Conservation (phyloP, 2,329 filamentous ascomycete species). For the Monilinia aucupariae region DNA sequence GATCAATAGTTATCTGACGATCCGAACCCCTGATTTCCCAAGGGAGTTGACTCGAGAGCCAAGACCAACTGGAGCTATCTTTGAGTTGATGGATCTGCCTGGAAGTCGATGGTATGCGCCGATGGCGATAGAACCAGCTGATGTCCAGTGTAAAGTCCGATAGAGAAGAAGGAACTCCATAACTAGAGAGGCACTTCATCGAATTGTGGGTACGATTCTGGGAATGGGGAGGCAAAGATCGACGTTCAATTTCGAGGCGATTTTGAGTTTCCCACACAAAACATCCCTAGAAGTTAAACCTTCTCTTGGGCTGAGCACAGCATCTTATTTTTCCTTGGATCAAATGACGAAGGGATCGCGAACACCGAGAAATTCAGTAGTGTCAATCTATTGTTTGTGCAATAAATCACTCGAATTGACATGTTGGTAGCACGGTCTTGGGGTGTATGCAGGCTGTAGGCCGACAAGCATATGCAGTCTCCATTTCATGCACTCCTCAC, state of each 20-base stretch:
- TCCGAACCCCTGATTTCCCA: not conserved
- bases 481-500: not conserved
- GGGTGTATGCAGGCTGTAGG: not conserved
- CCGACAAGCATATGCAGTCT: not conserved
- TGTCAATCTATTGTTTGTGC: not conserved
- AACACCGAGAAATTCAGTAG: not conserved
- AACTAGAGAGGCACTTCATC: not conserved
- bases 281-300: not conserved
- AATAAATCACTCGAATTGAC: not conserved
- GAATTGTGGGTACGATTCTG: not conserved
- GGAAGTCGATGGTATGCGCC: too few species aligned
- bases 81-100: not conserved
- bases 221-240: not conserved
- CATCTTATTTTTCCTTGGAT: not conserved
- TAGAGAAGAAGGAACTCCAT: too few species aligned
- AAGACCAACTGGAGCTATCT: too few species aligned
- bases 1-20: not conserved
- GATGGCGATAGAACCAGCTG: not conserved
- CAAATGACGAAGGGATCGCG: too few species aligned
- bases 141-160: not conserved
- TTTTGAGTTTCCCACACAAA: not conserved
- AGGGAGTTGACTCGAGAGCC: not conserved
- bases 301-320: too few species aligned
- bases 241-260: not conserved
- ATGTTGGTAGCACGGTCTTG: not conserved